These are phyloP conservation scores for Rhododendron kiyosumense DNA, from an alignment of 148 eudicot species.

Conservation along the genomic window DNA sequence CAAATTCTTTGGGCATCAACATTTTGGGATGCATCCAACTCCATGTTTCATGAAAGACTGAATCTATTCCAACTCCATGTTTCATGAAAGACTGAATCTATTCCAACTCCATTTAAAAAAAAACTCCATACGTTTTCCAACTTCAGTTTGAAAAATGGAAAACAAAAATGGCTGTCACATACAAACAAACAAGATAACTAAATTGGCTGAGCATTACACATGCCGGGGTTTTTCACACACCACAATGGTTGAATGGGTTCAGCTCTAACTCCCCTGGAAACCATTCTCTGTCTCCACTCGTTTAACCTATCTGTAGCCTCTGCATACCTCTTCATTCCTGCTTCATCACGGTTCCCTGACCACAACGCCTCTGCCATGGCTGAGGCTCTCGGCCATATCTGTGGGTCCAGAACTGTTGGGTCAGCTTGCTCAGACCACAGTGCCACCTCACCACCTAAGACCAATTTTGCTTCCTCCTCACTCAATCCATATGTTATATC, in stretches of 20 bases:
- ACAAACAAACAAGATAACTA: conserved; percentile 9
- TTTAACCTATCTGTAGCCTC: conserved; percentile 79
- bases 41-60: background rate
- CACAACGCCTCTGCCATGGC: conserved; percentile 79
- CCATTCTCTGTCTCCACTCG: conserved; percentile 88
- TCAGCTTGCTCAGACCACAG: conserved; percentile 94
- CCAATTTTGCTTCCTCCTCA: conserved; percentile 50
- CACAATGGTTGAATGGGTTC: conserved; percentile 95
- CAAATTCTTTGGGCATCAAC: background rate
- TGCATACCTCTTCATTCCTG: conserved; percentile 59
- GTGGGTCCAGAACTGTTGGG: conserved; percentile 58
- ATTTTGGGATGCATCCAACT: too few relatives aligned
- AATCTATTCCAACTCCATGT: background rate
- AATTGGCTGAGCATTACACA: conserved; percentile 63
- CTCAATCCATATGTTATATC: conserved; percentile 69
- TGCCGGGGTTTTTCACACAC: conserved; percentile 86
- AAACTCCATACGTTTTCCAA: background rate
- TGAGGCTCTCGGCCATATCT: conserved; percentile 82
- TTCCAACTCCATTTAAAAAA: background rate
- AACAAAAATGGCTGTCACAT: background rate
- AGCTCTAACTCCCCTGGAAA: conserved; percentile 64
- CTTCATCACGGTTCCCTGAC: conserved; percentile 71
- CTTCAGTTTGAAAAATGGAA: background rate
- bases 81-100: background rate
- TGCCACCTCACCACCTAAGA: conserved; percentile 89